Evolutionary conservation across 2,329 filamentous ascomycete genomes (phyloP), one percentile per base, ranked within the genome.

Genomic region (Clarireedia homoeocarpa): DNA sequence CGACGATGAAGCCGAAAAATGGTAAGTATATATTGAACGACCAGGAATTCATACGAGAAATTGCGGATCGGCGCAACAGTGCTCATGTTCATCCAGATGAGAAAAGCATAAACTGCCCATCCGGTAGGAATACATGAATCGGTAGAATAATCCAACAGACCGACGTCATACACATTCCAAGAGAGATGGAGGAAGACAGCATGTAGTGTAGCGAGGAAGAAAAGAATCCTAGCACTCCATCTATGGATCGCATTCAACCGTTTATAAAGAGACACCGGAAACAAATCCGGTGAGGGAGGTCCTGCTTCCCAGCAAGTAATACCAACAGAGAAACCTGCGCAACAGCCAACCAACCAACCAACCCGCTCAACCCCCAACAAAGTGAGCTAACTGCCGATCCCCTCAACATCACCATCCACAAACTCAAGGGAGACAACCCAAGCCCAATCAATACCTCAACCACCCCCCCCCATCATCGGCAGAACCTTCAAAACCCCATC

Each of bases 211-310:
- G 80, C 81, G 0, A 83, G 86, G 34, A 88, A 73, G 36, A 89
- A 77, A 71, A 89, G 80, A 57, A 82, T 84, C 59, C 86, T 78
- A 2, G 82, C 81, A 10, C 83, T 79, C 86, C 86, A 89, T 60
- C 86, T 78, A 64, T 89, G 86, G 55, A 88, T 70, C 84, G 85
- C 88, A 67, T 88, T 88, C 58, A 89, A 73, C 7, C 83, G 77
- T 69, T 89, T 85, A 64, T 88, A n/a, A 83, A 59, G 83, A 82
- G 4, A 80, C 75, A 7, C 85, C 85, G 6, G 77, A 76, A 23
- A 89, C 70, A 53, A 77, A 72, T 0, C 80, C 83, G 15, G 88
- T 71, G n/a, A n/a, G n/a, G n/a, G n/a, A 82, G 66, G 61, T 76
- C 83, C 62, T 77, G 75, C 66, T 84, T 84, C 61, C 79, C 79